Evolutionary conservation across 495 filamentous ascomycete species (phyloP).

Genomic region (Neurospora sp.): DNA sequence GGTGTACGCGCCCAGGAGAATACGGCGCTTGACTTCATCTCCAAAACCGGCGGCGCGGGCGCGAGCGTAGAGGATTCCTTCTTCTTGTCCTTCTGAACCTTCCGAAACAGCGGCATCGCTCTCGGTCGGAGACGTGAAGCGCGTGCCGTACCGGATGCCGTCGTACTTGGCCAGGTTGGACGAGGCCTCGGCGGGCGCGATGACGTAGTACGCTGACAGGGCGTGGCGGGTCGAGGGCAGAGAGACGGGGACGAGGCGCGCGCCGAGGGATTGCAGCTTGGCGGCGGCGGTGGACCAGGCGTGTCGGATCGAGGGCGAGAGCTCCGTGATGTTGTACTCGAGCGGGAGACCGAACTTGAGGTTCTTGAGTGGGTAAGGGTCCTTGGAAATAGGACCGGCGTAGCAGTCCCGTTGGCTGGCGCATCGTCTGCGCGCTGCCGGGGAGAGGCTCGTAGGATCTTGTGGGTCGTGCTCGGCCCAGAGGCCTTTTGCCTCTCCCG

Average conservation of each 20-base stretch:
- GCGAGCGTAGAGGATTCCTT: conserved; percentile 56
- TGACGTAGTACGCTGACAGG: conserved; percentile 85
- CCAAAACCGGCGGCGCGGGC: conserved; percentile 70
- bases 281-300: conserved; percentile 56
- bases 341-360: conserved; percentile 61
- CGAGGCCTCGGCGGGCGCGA: conserved; percentile 89
- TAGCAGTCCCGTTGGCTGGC: conserved; percentile 34
- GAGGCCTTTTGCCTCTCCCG: conserved; percentile 8
- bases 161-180: conserved; percentile 98
- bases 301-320: conserved; percentile 51
- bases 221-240: conserved; percentile 64
- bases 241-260: conserved; percentile 61
- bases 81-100: conserved; percentile 23
- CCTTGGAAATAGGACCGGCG: not conserved
- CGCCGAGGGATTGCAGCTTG: conserved; percentile 48
- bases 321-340: conserved; percentile 81
- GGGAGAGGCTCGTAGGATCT: conserved; percentile 68
- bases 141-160: conserved; percentile 76
- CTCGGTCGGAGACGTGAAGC: conserved; percentile 12
- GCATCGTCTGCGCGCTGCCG: conserved; percentile 42
- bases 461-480: conserved; percentile 49
- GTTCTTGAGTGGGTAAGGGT: conserved; percentile 22
- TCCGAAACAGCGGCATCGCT: conserved; percentile 1
- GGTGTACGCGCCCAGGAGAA: conserved; percentile 82
- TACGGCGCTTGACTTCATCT: conserved; percentile 71